Base-by-base conservation (phyloP, 1,284 basidiomycete genomes). In the Rugiboletus extremiorientalis region DNA sequence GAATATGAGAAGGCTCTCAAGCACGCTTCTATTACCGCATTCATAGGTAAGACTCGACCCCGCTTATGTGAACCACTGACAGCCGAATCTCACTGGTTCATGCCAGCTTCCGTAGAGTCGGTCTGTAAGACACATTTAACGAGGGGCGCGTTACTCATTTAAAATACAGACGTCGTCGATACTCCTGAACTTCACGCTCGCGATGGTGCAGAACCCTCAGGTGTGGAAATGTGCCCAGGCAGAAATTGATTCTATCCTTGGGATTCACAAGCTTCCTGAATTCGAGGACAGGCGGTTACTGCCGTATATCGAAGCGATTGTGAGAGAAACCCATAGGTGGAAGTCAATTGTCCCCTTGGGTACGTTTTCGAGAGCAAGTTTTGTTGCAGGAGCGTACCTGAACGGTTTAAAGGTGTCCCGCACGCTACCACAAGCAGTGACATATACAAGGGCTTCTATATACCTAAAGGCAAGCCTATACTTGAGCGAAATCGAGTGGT, bases 231-330 rank as follows among this genome's bases (percentile, higher is more conserved):
- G 59, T 6, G 74, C 74, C 2, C 76, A 77, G 44, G 62, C 61
- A 23, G 75, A 78, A 52, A 62, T 79, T 10, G 77, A 79, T 42
- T 42, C 59, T 1, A 67, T 77, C 2, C 36, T 77, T 16, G 76
- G 76, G 2, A 47, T 50, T 1, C 67, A 72, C 11, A 65, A 73
- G 8, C 63, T 80, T 1, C 79, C 79, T 1, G 69, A 62, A 1
- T 73, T 76, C 30, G 62, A 63, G 14, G 79, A 81, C 49, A 59
- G 70, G 23, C 52, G 61, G 4, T 55, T 51, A 0, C 60, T 79
- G 22, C 72, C 74, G 1, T 79, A 76, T 50, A 55, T 77, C 9
- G 64, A 69, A 3, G 73, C 72, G 0, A 51, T 77, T 4, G 47
- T 80, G 5, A 72, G 73, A 20, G 79, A 81, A 61, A 65, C 33